Conservation (phyloP, 306 rosid species). For the Betula pendula region DNA sequence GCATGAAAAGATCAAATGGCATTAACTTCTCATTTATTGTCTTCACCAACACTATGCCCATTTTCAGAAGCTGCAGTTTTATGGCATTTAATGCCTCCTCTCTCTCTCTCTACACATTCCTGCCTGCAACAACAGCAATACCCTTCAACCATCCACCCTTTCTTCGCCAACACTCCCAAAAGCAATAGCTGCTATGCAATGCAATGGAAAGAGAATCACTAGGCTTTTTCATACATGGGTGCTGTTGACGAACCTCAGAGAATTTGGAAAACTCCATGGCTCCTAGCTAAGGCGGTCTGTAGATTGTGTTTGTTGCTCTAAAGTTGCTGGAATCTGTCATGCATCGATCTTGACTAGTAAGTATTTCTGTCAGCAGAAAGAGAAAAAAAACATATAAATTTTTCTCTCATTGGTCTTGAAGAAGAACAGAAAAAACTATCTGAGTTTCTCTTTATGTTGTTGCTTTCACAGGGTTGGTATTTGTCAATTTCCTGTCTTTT, state of each 20-base stretch:
- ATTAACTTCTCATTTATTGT: constrained; percentile 76
- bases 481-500: background rate
- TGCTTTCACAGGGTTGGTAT: background rate
- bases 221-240: constrained; percentile 16
- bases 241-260: background rate
- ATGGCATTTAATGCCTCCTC: constrained; percentile 54
- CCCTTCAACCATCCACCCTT: constrained; percentile 30
- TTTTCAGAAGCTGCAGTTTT: constrained; percentile 54
- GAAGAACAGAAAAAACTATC: constrained; percentile 7
- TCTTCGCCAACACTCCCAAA: constrained; percentile 20
- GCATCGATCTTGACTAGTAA: constrained; percentile 26
- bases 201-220: constrained; percentile 5
- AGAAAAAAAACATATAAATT: constrained; percentile 8
- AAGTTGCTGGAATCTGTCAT: constrained; percentile 9
- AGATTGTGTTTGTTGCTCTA: background rate
- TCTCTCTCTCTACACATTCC: constrained; percentile 14
- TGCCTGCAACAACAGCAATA: constrained; percentile 35
- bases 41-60: constrained; percentile 54
- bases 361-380: constrained; percentile 17
- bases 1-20: constrained; percentile 67
- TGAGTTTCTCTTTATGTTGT: background rate
- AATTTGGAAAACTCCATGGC: background rate
- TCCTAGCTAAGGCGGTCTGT: constrained; percentile 12
- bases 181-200: constrained; percentile 1
- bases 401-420: constrained; percentile 17